Evolutionary conservation across 176 grass and related monocot species (phyloP).

Genomic region (Avena eriantha): DNA sequence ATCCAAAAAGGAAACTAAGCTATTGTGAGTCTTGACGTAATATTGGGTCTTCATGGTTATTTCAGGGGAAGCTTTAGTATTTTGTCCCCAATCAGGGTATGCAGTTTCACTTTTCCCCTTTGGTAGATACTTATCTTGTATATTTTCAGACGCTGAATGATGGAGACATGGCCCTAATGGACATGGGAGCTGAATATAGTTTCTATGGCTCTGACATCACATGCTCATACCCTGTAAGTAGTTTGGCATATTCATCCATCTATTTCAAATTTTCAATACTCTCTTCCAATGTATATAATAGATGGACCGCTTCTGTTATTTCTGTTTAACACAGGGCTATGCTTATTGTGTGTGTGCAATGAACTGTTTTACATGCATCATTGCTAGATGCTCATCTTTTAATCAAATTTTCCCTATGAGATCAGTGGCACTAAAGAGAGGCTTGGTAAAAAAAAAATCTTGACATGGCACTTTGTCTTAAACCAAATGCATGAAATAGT

Average conservation of each 20-base stretch:
- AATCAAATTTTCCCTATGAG: background rate
- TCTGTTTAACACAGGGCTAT: background rate
- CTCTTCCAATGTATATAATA: background rate
- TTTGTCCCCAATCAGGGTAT: background rate
- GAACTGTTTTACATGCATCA: background rate
- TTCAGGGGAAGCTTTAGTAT: background rate
- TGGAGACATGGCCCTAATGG: conserved; percentile 92
- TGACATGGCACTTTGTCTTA: conserved; percentile 4
- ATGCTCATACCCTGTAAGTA: conserved; percentile 96
- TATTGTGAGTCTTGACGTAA: background rate
- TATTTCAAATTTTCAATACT: background rate
- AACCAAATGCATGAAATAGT: conserved; percentile 14
- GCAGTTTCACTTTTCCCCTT: conserved; percentile 19
- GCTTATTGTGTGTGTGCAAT: conserved; percentile 23
- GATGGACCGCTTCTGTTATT: background rate
- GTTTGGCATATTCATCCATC: conserved; percentile 24
- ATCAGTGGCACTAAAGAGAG: background rate
- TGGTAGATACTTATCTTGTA: conserved; percentile 36
- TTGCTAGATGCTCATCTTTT: conserved; percentile 3
- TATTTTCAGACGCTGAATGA: conserved; percentile 78
- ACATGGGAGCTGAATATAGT: conserved; percentile 95
- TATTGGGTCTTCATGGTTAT: background rate
- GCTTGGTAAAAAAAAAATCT: background rate
- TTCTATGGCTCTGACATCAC: conserved; percentile 99
- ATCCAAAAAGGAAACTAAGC: conserved; percentile 19